Percentiles rank a stretch among this genome's conserved stretches.
Evolutionary conservation across 176 grass and related monocot species (phyloP).

Genomic region (Triticum timopheevii): DNA sequence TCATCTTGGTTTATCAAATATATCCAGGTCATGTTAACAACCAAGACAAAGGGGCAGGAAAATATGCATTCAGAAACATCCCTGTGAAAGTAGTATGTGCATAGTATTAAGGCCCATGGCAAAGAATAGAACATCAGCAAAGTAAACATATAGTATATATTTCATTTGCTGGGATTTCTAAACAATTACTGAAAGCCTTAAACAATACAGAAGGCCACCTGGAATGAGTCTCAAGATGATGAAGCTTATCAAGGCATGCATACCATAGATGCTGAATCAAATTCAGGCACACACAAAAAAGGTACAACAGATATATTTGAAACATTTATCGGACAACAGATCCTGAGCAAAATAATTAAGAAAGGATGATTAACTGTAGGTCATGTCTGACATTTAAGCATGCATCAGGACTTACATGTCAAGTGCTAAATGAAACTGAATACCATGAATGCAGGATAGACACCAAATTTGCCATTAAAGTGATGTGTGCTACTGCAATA

Average conservation of each 20-base stretch:
- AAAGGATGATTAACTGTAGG: not conserved
- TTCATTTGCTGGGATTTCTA: conserved; percentile 4
- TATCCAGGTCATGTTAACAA: not conserved
- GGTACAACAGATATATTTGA: not conserved
- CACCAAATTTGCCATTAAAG: not conserved
- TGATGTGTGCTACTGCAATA: not conserved
- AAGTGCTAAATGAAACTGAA: not conserved
- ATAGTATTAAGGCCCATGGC: not conserved
- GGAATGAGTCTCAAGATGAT: not conserved
- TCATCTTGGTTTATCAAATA: conserved; percentile 8
- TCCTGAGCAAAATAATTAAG: conserved; percentile 1
- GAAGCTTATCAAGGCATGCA: conserved; percentile 1
- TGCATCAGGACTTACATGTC: not conserved
- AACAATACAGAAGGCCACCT: not conserved
- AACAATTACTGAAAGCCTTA: not conserved
- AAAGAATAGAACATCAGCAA: conserved; percentile 4
- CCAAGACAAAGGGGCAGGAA: not conserved
- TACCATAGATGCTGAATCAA: conserved; percentile 13
- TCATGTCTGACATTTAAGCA: not conserved
- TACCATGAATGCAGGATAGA: not conserved
- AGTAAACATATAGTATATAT: not conserved
- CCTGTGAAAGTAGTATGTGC: not conserved
- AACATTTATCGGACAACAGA: not conserved
- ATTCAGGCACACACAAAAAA: not conserved
- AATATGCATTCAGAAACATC: not conserved